A percentile compares a stretch with the other conserved stretches of the same genome.
Evolutionary conservation across 1,284 basidiomycete species (phyloP).

Genomic region (Microstroma glucosiphilum): DNA sequence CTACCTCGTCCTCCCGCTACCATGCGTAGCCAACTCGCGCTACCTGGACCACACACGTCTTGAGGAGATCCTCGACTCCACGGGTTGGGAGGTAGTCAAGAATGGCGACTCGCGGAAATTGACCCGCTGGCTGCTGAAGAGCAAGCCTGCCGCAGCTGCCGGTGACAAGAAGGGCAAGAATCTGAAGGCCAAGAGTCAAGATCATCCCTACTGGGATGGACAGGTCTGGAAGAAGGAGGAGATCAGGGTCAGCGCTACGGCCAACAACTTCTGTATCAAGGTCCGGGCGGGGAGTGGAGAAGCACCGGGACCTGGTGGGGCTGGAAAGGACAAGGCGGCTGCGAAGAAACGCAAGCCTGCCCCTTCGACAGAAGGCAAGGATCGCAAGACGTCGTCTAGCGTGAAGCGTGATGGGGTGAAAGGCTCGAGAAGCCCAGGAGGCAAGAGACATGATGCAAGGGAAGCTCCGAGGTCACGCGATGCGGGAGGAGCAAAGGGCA

Average conservation of each 20-base stretch:
- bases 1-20: constrained; percentile 52
- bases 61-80: constrained; percentile 39
- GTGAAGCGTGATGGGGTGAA: no score
- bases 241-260: constrained; percentile 9
- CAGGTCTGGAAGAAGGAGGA: constrained; percentile 17
- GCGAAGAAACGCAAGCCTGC: no score
- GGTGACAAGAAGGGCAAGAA: neutral
- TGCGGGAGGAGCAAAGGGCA: no score
- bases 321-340: no score
- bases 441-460: no score
- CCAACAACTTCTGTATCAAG: constrained; percentile 6
- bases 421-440: no score
- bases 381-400: no score
- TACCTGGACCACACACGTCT: constrained; percentile 51
- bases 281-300: neutral
- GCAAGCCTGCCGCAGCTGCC: neutral
- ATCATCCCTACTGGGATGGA: constrained; percentile 10
- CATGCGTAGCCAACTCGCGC: constrained; percentile 51
- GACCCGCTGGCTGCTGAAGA: constrained; percentile 50
- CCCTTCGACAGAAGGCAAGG: no score
- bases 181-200: neutral
- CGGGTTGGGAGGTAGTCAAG: constrained; percentile 47
- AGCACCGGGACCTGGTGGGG: no score
- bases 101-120: constrained; percentile 50
- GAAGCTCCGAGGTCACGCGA: no score